Evolutionary conservation across 768 basidiomycete species (phyloP).

Genomic region (Clathrus columnatus): DNA sequence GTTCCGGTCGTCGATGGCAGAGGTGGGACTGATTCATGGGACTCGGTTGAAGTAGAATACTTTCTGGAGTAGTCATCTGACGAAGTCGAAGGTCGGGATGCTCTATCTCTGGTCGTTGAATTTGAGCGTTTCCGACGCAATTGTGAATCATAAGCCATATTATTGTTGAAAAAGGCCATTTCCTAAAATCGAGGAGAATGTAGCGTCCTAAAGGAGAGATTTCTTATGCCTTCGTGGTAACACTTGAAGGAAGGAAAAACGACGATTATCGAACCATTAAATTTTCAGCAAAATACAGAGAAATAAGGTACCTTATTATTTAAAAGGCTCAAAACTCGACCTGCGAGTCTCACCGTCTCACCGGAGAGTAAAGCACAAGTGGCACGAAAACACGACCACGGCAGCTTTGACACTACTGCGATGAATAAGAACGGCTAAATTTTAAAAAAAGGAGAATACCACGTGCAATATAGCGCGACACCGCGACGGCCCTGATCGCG

Average conservation of each 20-base stretch:
- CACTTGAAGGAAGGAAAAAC: not conserved
- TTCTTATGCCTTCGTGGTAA: too few relatives aligned
- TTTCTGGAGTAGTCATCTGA: not conserved
- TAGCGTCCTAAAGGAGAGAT: too few relatives aligned
- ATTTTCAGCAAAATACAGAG: too few relatives aligned
- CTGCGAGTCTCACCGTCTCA: not conserved
- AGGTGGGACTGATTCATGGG: not conserved
- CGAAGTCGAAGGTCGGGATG: not conserved
- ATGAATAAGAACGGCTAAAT: not conserved
- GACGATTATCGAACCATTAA: too few relatives aligned
- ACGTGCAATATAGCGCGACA: not conserved
- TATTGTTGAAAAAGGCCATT: constrained; percentile 8
- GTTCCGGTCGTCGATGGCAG: not conserved
- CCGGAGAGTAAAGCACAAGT: not conserved
- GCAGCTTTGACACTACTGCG: too few relatives aligned
- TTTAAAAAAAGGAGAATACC: not conserved
- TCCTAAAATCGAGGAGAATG: too few relatives aligned
- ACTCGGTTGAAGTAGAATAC: not conserved
- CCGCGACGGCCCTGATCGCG: not conserved
- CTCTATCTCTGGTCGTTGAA: not conserved
- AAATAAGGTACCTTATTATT: too few relatives aligned
- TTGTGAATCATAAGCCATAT: not conserved
- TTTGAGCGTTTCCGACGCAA: constrained; percentile 2
- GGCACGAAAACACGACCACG: too few relatives aligned
- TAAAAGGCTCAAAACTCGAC: not conserved